Base-by-base conservation (phyloP, 2,329 filamentous ascomycete species). In the Magnaporthales sp. region DNA sequence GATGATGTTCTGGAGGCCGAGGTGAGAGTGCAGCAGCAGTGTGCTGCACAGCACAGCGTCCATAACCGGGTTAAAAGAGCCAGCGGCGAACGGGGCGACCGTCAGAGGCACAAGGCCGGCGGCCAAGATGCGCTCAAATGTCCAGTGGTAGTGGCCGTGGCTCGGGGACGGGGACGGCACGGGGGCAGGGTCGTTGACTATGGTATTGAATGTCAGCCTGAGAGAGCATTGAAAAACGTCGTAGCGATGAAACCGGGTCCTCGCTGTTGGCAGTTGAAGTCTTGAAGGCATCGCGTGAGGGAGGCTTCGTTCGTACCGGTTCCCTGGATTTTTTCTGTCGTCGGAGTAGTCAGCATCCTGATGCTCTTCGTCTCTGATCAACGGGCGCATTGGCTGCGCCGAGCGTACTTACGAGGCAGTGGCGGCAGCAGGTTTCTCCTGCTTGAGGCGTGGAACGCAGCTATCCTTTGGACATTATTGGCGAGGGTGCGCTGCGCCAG, bases 61-160 rank as follows among this genome's bases (percentile, higher is more conserved):
- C 74, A 90, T 86, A 70, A 90, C 83, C 65, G 95, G 95, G 86
- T 97, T 96, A 71, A 98, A 84, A 54, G 92, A 92, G 75, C 93
- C 93, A 68, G 91, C 89, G 69, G 93, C 93, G 80, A 99, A 99
- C 70, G 95, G 95, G 54, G 93, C 90, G 71, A 98, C 84, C 70
- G 90, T 92, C 71, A 99, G 83, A 64, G 95, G 96, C 69, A 99
- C 82, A 69, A 99, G 87, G 67, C 88, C 90, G 67, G 87, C 89
- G 67, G 92, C 89, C 73, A 98, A 81, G 67, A 92, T 77, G 75
- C 92, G 93, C 84, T 99, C 95, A 75, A 97, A 97, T 68, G 91
- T 91, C 95, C 95, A 99, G 86, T 99, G 95, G 84, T 98, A 99
- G 79, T 91, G 96, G 73, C 95, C 95, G 81, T 99, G 92, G 67